A percentile compares a stretch with the other conserved stretches of the same genome.
Conservation (phyloP, 176 grass and related monocot genomes). For the Eragrostis curvula region DNA sequence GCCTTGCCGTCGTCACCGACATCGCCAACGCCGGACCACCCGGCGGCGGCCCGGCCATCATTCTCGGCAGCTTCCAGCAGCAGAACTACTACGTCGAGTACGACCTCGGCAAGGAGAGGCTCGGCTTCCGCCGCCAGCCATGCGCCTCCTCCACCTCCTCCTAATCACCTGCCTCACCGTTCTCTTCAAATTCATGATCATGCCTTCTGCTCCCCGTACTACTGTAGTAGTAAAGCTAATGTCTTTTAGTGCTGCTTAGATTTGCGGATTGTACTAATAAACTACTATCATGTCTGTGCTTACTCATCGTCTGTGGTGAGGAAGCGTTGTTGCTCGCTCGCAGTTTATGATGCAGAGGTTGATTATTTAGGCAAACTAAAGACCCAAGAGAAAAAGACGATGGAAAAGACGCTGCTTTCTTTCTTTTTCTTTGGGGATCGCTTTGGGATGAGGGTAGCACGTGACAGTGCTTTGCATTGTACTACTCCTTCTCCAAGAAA, state of each 20-base stretch:
- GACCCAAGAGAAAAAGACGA: neutral
- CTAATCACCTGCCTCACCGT: neutral
- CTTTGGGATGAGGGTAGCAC: neutral
- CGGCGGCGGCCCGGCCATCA: slow-evolving; percentile 63
- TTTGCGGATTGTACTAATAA: slow-evolving; percentile 5
- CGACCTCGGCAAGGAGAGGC: slow-evolving; percentile 62
- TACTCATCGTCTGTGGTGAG: too few relatives aligned
- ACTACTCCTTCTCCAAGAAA: too few relatives aligned
- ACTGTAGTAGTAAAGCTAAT: neutral
- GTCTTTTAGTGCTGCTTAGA: neutral
- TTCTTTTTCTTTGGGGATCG: neutral
- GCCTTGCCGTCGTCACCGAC: slow-evolving; percentile 78
- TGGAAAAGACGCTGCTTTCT: neutral
- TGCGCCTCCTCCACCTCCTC: slow-evolving; percentile 39
- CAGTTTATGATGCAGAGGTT: too few relatives aligned
- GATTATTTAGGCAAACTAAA: neutral
- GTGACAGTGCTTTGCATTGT: neutral
- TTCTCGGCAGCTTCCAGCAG: slow-evolving; percentile 94
- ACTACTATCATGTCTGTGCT: neutral
- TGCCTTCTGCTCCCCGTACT: neutral
- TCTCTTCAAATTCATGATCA: neutral
- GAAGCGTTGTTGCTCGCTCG: too few relatives aligned
- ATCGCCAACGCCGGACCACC: neutral
- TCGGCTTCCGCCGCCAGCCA: slow-evolving; percentile 77
- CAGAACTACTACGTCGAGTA: slow-evolving; percentile 89